phyloP scores from a whole-genome alignment of 140 eudicot species.

The Anethum foeniculum region DNA sequence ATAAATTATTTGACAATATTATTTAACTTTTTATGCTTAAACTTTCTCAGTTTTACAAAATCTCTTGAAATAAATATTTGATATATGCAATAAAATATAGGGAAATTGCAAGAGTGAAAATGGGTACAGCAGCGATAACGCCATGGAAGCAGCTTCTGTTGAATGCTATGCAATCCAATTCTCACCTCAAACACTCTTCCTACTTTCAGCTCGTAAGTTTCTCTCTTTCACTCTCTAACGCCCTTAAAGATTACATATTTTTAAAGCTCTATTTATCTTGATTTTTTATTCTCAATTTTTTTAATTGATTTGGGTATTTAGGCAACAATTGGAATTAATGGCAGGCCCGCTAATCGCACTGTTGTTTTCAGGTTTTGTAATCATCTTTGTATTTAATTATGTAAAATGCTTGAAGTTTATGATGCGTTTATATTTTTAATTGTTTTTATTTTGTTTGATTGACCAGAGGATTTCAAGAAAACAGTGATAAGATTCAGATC shows the following conservation, averaged over 20 bases:
- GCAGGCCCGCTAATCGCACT: conserved; percentile 89
- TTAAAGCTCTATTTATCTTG: conserved; percentile 3
- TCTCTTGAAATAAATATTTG: no score
- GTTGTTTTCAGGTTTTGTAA: conserved; percentile 72
- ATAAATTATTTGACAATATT: no score
- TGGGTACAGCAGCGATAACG: conserved; percentile 31
- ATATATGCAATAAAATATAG: background rate
- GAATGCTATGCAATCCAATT: conserved; percentile 65
- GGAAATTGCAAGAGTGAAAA: background rate
- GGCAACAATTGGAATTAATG: conserved; percentile 68
- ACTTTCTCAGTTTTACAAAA: no score
- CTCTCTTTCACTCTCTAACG: background rate
- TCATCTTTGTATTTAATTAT: background rate
- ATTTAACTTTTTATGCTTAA: no score
- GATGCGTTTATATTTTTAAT: background rate
- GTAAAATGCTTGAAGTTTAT: background rate
- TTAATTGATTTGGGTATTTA: conserved; percentile 19
- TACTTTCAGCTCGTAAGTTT: conserved; percentile 70
- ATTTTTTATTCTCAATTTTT: background rate
- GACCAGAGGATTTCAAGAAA: conserved; percentile 70
- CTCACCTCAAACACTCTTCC: conserved; percentile 68
- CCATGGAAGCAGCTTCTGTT: conserved; percentile 94
- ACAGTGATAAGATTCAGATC: conserved; percentile 63
- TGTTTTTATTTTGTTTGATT: conserved; percentile 15
- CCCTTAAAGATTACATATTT: background rate